These are phyloP conservation scores for Penicillium italicum DNA, from an alignment of 2,329 filamentous ascomycete genomes.

Conservation along the genomic window DNA sequence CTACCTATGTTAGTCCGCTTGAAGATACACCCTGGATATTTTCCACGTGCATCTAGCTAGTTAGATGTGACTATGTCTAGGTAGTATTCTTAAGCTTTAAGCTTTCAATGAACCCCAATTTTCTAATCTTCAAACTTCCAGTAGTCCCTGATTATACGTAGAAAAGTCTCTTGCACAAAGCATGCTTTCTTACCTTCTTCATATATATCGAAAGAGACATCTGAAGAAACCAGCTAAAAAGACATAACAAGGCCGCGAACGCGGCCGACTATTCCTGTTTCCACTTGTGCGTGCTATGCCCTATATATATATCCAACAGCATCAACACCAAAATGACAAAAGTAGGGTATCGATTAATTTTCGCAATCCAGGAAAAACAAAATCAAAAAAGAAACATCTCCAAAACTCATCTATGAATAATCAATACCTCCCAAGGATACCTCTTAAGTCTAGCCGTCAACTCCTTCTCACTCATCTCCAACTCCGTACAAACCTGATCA, in stretches of 20 bases:
- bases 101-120: background rate
- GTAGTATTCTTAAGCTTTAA: background rate
- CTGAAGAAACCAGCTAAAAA: too few species aligned
- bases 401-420: constrained; percentile 43
- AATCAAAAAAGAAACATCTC: background rate
- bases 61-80: background rate
- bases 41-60: background rate
- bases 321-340: background rate
- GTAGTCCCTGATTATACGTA: too few species aligned
- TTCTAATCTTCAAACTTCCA: background rate
- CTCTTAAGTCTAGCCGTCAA: constrained; percentile 43
- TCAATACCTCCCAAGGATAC: constrained; percentile 44
- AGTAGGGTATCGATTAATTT: constrained; percentile 3
- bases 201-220: too few species aligned
- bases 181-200: too few species aligned
- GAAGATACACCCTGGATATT: background rate
- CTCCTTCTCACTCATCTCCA: constrained; percentile 48
- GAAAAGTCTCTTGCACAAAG: too few species aligned
- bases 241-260: too few species aligned
- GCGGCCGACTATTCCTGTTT: too few species aligned
- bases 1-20: background rate
- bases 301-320: background rate
- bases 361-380: background rate
- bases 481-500: constrained; percentile 50
- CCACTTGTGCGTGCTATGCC: background rate